Evolutionary conservation across 2,329 filamentous ascomycete genomes (phyloP).

Genomic region (Zasmidium angulare): DNA sequence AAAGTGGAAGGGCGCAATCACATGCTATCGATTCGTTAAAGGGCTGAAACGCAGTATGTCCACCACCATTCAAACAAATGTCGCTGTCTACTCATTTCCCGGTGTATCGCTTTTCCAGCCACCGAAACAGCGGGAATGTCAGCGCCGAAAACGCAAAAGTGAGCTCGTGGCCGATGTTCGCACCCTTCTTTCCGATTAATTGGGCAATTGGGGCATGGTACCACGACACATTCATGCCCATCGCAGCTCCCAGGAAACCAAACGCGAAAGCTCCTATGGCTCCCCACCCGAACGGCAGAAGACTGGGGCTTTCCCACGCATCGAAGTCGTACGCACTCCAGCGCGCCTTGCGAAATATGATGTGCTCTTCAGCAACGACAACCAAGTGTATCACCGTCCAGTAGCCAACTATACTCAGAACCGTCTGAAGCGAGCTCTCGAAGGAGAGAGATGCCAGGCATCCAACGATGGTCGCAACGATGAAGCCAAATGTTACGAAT

Average conservation of each 20-base stretch:
- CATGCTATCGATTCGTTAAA: not conserved
- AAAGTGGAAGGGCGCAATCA: not conserved
- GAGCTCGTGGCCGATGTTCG: conserved; percentile 15
- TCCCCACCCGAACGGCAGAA: conserved; percentile 14
- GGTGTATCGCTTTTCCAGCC: conserved; percentile 10
- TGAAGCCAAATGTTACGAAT: conserved; percentile 14
- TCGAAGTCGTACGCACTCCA: conserved; percentile 13
- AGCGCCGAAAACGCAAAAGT: conserved; percentile 13
- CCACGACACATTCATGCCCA: conserved; percentile 17
- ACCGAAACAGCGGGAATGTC: conserved; percentile 10
- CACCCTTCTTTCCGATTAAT: conserved; percentile 12
- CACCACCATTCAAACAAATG: too few relatives aligned
- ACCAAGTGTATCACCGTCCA: conserved; percentile 14
- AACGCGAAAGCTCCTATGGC: conserved; percentile 11
- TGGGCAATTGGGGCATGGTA: conserved; percentile 12
- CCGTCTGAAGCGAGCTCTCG: conserved; percentile 10
- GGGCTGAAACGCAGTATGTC: too few relatives aligned
- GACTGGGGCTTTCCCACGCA: conserved; percentile 7
- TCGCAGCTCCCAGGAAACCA: conserved; percentile 14
- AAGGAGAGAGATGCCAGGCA: conserved; percentile 15
- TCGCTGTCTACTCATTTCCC: not conserved
- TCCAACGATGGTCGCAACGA: conserved; percentile 12
- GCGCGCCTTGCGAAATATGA: conserved; percentile 11
- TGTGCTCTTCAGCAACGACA: conserved; percentile 15
- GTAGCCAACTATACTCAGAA: conserved; percentile 14